These are phyloP conservation scores for Hippophae rhamnoides DNA, from an alignment of 306 rosid species.

Conservation along the genomic window DNA sequence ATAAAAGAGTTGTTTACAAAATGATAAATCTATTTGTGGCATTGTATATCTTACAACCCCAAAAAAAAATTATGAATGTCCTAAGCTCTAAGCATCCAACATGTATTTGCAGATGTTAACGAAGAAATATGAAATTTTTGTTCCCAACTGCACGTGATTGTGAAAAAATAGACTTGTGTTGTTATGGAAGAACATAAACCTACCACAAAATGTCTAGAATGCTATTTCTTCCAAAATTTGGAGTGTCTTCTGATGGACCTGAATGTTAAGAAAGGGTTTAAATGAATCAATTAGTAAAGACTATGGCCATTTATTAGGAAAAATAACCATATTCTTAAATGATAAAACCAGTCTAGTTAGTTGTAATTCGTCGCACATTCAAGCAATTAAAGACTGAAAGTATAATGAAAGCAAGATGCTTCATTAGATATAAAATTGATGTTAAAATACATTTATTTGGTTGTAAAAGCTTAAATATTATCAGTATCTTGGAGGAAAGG, in stretches of 20 bases:
- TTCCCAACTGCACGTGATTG: background rate
- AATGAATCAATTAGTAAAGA: slow-evolving; percentile 11
- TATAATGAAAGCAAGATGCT: too few relatives aligned
- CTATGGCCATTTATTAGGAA: slow-evolving; percentile 5
- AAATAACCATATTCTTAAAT: background rate
- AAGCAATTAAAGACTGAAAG: too few relatives aligned
- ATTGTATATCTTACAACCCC: background rate
- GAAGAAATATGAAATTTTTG: background rate
- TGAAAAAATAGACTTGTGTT: background rate
- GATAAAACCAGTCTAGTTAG: background rate
- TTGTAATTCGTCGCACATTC: too few relatives aligned
- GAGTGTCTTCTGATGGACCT: slow-evolving; percentile 90
- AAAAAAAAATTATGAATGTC: background rate
- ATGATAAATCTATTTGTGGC: too few relatives aligned
- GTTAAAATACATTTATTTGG: too few relatives aligned
- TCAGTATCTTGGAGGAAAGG: background rate
- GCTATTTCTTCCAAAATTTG: slow-evolving; percentile 83
- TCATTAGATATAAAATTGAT: too few relatives aligned
- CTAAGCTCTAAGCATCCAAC: background rate
- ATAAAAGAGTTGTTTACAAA: too few relatives aligned
- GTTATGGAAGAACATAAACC: slow-evolving; percentile 4
- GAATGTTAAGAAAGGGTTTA: slow-evolving; percentile 24
- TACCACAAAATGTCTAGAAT: slow-evolving; percentile 21
- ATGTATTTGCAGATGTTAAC: slow-evolving; percentile 4
- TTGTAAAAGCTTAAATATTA: background rate